These are phyloP conservation scores for Bjerkandera adusta DNA, from an alignment of 1,284 basidiomycete genomes.

Conservation along the genomic window DNA sequence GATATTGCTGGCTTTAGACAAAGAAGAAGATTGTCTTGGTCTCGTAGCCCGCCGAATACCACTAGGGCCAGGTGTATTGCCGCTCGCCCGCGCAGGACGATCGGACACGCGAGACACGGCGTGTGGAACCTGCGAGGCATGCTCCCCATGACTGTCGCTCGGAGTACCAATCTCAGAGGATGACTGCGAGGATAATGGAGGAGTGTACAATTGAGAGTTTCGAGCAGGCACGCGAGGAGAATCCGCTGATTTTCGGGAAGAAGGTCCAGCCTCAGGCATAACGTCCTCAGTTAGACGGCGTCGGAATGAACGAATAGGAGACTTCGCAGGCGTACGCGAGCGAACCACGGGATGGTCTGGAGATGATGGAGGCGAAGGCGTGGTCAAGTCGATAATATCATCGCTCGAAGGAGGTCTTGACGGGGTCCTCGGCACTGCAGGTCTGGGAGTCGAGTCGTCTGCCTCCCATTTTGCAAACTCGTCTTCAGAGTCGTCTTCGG, in stretches of 20 bases:
- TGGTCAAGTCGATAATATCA: conserved; percentile 38
- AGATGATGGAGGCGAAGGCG: conserved; percentile 22
- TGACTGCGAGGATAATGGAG: conserved; percentile 3
- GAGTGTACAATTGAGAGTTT: conserved; percentile 6
- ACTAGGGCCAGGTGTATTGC: no score
- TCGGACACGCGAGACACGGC: no score
- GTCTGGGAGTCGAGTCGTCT: conserved; percentile 35
- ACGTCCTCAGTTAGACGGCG: neutral
- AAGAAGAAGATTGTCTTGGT: no score
- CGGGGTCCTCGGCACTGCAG: conserved; percentile 5
- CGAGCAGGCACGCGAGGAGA: neutral
- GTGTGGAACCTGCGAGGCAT: no score
- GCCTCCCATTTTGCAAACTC: conserved; percentile 41
- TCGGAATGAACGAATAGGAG: neutral
- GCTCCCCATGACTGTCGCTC: neutral
- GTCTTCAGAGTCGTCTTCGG: conserved; percentile 40
- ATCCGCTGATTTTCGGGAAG: neutral
- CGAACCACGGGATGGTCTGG: conserved; percentile 21
- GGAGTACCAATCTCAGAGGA: neutral
- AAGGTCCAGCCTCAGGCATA: neutral
- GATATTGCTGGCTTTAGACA: no score
- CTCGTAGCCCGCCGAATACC: no score
- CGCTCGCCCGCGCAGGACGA: no score
- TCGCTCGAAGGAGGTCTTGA: conserved; percentile 4
- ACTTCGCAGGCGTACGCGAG: neutral